Percentiles rank a stretch among this genome's conserved stretches.
These are phyloP conservation scores for Tuber microsphaerosporum DNA, from an alignment of 495 filamentous ascomycete genomes.

Conservation along the genomic window DNA sequence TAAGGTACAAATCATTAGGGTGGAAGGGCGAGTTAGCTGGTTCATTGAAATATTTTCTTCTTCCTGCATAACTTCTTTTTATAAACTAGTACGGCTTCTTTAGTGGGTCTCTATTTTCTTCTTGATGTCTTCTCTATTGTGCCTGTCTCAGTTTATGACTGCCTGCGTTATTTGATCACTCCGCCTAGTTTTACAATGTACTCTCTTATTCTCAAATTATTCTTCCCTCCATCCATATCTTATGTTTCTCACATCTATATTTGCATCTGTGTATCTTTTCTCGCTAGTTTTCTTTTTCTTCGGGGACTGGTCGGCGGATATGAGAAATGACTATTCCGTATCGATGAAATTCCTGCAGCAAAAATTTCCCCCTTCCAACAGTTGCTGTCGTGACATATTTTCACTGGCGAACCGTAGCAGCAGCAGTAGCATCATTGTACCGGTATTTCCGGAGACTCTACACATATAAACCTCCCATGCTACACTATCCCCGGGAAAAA, in stretches of 20 bases:
- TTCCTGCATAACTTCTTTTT: conserved; percentile 33
- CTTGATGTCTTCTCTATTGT: conserved; percentile 18
- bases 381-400: background rate
- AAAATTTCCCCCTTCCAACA: background rate
- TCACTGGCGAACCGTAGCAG: background rate
- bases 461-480: background rate
- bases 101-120: conserved; percentile 31
- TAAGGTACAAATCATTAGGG: conserved; percentile 21
- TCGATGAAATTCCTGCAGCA: background rate
- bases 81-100: conserved; percentile 38
- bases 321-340: background rate
- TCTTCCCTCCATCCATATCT: conserved; percentile 1
- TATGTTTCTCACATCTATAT: background rate
- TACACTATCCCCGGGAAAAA: background rate
- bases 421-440: background rate
- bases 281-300: conserved; percentile 17
- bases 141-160: conserved; percentile 9
- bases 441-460: background rate
- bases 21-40: conserved; percentile 29
- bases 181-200: conserved; percentile 19
- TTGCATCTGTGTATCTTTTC: conserved; percentile 12
- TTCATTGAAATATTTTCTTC: conserved; percentile 37
- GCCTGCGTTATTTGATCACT: conserved; percentile 24
- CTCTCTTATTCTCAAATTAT: conserved; percentile 2
- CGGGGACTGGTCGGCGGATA: background rate